Conservation (phyloP, 164 flowering plant species). For the Nelumbo lutea region DNA sequence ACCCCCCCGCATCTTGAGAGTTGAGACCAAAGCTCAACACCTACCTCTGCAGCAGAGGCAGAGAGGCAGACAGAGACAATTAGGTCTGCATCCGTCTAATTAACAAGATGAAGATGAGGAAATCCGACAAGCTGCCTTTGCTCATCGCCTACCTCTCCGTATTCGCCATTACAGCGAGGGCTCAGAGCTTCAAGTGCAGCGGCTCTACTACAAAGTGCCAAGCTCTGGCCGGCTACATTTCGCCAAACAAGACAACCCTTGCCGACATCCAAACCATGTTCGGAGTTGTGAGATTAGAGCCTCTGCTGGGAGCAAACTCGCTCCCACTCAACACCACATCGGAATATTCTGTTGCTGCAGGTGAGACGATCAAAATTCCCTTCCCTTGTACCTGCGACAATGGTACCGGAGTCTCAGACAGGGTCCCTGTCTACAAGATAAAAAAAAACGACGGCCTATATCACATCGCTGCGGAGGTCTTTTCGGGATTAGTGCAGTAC, state of each 20-base stretch:
- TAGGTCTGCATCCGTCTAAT: no score
- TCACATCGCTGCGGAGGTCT: slow-evolving; percentile 44
- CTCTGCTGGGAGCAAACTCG: slow-evolving; percentile 54
- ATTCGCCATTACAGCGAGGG: slow-evolving; percentile 4
- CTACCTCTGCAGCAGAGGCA: no score
- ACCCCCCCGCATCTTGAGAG: no score
- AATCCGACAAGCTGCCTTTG: background rate
- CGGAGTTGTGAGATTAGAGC: slow-evolving; percentile 28
- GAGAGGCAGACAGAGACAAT: background rate
- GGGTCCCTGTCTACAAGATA: slow-evolving; percentile 49
- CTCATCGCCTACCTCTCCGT: background rate
- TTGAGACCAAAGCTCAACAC: no score
- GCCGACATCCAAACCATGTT: slow-evolving; percentile 37
- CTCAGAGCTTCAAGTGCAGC: slow-evolving; percentile 33
- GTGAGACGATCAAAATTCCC: slow-evolving; percentile 39
- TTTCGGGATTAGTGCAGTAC: slow-evolving; percentile 32
- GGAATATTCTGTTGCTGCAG: slow-evolving; percentile 10
- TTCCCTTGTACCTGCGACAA: slow-evolving; percentile 57
- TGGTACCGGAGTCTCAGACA: slow-evolving; percentile 44
- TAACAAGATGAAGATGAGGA: background rate
- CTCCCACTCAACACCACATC: slow-evolving; percentile 29
- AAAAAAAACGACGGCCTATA: slow-evolving; percentile 31
- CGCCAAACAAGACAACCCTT: slow-evolving; percentile 47
- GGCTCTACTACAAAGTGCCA: slow-evolving; percentile 25
- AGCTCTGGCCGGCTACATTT: slow-evolving; percentile 41